A percentile compares a stretch with the other conserved stretches of the same genome.
phyloP scores from a whole-genome alignment of 2,329 filamentous ascomycete genomes.

The Colletotrichum trifolii region DNA sequence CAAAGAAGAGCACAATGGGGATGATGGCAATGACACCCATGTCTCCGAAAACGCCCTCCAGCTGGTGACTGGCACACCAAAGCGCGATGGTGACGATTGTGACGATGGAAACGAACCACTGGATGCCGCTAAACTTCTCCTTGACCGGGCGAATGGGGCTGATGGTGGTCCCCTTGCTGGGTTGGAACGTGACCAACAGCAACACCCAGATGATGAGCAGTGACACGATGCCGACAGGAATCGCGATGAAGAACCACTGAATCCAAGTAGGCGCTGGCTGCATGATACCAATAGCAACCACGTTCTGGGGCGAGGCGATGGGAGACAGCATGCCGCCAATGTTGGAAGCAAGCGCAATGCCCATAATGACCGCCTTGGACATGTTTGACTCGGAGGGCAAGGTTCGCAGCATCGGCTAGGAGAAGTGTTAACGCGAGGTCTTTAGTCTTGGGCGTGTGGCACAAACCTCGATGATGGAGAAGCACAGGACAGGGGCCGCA shows the following conservation, averaged over 20 bases:
- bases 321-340: conserved; percentile 96
- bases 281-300: conserved; percentile 98
- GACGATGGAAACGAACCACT: conserved; percentile 91
- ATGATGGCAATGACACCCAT: conserved; percentile 99
- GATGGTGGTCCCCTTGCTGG: conserved; percentile 86
- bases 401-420: conserved; percentile 89
- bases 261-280: conserved; percentile 90
- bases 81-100: conserved; percentile 87
- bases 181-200: conserved; percentile 85
- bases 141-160: conserved; percentile 91
- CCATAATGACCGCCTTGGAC: conserved; percentile 94
- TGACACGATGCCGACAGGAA: conserved; percentile 91
- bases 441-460: not conserved
- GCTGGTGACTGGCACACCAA: conserved; percentile 92
- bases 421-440: conserved; percentile 29
- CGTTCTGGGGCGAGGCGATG: conserved; percentile 97
- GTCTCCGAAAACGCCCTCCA: conserved; percentile 90
- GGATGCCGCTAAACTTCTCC: conserved; percentile 86
- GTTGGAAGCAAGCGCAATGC: conserved; percentile 94
- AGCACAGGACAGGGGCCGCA: conserved; percentile 94
- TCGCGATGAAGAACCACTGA: conserved; percentile 95
- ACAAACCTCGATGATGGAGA: conserved; percentile 91
- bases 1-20: conserved; percentile 95
- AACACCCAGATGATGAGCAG: conserved; percentile 91
- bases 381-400: conserved; percentile 90